These are phyloP conservation scores for Hevea brasiliensis DNA, from an alignment of 345 rosid species.

Conservation along the genomic window DNA sequence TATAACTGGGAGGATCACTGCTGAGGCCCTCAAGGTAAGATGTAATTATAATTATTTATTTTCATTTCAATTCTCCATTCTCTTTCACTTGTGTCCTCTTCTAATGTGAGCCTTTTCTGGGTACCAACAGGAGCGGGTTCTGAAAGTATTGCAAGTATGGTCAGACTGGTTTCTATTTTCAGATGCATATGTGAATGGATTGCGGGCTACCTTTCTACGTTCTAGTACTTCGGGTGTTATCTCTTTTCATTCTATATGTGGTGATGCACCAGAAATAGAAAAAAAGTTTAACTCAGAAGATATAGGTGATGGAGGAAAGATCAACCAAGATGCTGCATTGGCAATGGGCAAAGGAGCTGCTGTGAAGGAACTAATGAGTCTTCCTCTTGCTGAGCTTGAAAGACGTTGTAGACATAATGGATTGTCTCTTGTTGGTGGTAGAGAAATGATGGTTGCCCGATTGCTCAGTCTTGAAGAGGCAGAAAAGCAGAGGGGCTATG, in stretches of 20 bases:
- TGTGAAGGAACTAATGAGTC: conserved; percentile 78
- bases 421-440: conserved; percentile 93
- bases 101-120: conserved; percentile 16
- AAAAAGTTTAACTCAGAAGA: conserved; percentile 54
- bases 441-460: conserved; percentile 94
- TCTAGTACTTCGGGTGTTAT: conserved; percentile 83
- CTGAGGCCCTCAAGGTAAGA: conserved; percentile 92
- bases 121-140: conserved; percentile 75
- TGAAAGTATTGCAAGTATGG: conserved; percentile 99
- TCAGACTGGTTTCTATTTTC: conserved; percentile 99
- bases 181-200: conserved; percentile 94
- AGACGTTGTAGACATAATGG: conserved; percentile 98
- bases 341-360: conserved; percentile 98
- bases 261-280: conserved; percentile 84
- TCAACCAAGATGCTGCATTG: conserved; percentile 83
- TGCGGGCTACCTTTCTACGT: conserved; percentile 92
- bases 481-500: conserved; percentile 86
- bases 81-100: conserved; percentile 8
- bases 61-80: conserved; percentile 3
- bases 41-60: conserved; percentile 13
- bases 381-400: conserved; percentile 89
- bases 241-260: conserved; percentile 80
- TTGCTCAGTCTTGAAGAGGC: conserved; percentile 93
- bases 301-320: conserved; percentile 38
- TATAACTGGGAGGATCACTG: conserved; percentile 96